A percentile compares a stretch with the other conserved stretches of the same genome.
These are phyloP conservation scores for Nannochloropsis salina DNA, from an alignment of 108 stramenopile genomes.

Conservation along the genomic window DNA sequence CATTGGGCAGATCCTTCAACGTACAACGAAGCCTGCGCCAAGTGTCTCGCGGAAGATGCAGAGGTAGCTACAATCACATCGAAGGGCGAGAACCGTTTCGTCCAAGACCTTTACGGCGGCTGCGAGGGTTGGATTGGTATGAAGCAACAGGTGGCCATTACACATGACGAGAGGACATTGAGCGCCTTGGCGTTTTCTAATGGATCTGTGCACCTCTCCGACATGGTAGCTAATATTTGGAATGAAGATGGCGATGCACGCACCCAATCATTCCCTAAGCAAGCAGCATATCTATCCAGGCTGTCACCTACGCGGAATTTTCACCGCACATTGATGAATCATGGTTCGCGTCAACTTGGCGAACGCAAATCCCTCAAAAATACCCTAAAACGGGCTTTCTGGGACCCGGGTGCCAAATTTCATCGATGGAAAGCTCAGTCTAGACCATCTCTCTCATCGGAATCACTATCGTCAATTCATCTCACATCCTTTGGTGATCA, in stretches of 20 bases:
- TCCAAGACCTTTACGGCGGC: not conserved
- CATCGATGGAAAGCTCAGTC: not conserved
- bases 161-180: not conserved
- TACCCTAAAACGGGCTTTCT: not conserved
- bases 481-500: not conserved
- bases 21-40: constrained; percentile 8
- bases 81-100: not conserved
- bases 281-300: too few species aligned
- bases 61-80: not conserved
- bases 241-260: too few species aligned
- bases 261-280: too few species aligned
- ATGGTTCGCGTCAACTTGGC: too few species aligned
- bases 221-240: too few species aligned
- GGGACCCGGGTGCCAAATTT: not conserved
- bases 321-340: too few species aligned
- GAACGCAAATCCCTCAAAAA: too few species aligned
- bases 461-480: not conserved
- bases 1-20: not conserved
- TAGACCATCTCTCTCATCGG: not conserved
- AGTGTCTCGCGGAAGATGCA: not conserved
- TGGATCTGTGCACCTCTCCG: too few species aligned
- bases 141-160: constrained; percentile 2
- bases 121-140: not conserved
- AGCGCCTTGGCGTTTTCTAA: not conserved
- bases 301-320: too few species aligned